Evolutionary conservation across 2,329 filamentous ascomycete species (phyloP).

Genomic region (Paramyrothecium roridum): DNA sequence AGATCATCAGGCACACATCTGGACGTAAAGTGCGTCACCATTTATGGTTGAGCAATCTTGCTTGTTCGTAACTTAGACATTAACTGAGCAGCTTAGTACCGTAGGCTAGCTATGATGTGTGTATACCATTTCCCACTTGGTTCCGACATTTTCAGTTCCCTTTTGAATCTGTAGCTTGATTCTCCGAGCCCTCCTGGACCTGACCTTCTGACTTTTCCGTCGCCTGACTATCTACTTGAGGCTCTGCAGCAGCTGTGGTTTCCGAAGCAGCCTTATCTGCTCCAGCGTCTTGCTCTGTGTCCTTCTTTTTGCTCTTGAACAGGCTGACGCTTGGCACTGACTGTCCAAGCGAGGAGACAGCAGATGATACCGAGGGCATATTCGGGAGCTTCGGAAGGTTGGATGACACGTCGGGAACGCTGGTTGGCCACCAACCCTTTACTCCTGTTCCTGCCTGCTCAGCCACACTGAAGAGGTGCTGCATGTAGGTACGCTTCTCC

Average conservation of each 20-base stretch:
- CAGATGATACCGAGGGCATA: slow-evolving; percentile 21
- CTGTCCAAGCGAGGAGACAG: slow-evolving; percentile 24
- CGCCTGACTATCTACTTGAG: neutral
- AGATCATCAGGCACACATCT: no score
- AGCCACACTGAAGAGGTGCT: slow-evolving; percentile 46
- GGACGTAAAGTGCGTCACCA: no score
- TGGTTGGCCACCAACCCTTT: slow-evolving; percentile 42
- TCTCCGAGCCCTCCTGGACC: neutral
- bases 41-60: neutral
- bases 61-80: neutral
- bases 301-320: slow-evolving; percentile 21
- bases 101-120: neutral
- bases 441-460: slow-evolving; percentile 45
- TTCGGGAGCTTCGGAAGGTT: slow-evolving; percentile 25
- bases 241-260: neutral
- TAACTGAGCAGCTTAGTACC: neutral
- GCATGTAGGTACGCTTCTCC: slow-evolving; percentile 40
- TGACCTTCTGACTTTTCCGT: neutral
- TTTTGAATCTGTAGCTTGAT: neutral
- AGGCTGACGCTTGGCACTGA: slow-evolving; percentile 27
- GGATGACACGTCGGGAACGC: slow-evolving; percentile 31
- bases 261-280: no score
- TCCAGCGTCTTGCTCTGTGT: neutral
- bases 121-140: neutral
- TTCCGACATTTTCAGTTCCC: neutral